Evolutionary conservation across 2,329 filamentous ascomycete genomes (phyloP).

Genomic region (Coleophoma crateriformis): DNA sequence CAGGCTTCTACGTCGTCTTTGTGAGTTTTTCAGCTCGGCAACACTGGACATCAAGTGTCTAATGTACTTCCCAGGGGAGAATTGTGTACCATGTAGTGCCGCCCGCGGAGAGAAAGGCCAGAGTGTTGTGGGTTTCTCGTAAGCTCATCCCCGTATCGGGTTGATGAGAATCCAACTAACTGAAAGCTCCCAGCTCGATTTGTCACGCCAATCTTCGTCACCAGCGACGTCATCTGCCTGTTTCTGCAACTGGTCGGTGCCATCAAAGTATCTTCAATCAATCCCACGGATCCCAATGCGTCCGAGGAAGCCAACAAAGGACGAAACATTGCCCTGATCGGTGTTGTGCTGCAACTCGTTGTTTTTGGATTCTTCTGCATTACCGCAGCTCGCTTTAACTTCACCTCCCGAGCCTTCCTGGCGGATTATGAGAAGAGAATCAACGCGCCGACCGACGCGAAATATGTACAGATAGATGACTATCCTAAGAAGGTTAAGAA

Average conservation of each 20-base stretch:
- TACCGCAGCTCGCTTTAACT: conserved; percentile 36
- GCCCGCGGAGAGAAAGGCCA: background rate
- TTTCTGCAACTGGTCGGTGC: conserved; percentile 5
- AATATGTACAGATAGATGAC: conserved; percentile 10
- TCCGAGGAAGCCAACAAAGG: conserved; percentile 25
- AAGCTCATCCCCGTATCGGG: background rate
- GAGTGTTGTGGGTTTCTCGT: conserved; percentile 8
- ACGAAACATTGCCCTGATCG: conserved; percentile 30
- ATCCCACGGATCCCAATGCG: conserved; percentile 24
- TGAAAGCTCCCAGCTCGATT: conserved; percentile 2
- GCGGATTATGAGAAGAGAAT: conserved; percentile 20
- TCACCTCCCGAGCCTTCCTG: conserved; percentile 30
- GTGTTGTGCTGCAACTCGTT: conserved; percentile 33
- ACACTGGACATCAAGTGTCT: background rate
- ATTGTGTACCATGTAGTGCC: conserved; percentile 18
- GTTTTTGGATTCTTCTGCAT: conserved; percentile 39
- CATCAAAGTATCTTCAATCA: conserved; percentile 31
- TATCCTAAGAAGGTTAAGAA: conserved; percentile 8
- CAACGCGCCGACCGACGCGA: conserved; percentile 1
- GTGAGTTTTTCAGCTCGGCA: background rate
- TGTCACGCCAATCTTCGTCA: conserved; percentile 9
- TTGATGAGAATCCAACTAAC: background rate
- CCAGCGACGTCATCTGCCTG: conserved; percentile 7
- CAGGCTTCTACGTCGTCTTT: conserved; percentile 18
- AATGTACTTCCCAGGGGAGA: conserved; percentile 3